These are phyloP conservation scores for Solanum etuberosum DNA, from an alignment of 257 asterid species.

Conservation along the genomic window DNA sequence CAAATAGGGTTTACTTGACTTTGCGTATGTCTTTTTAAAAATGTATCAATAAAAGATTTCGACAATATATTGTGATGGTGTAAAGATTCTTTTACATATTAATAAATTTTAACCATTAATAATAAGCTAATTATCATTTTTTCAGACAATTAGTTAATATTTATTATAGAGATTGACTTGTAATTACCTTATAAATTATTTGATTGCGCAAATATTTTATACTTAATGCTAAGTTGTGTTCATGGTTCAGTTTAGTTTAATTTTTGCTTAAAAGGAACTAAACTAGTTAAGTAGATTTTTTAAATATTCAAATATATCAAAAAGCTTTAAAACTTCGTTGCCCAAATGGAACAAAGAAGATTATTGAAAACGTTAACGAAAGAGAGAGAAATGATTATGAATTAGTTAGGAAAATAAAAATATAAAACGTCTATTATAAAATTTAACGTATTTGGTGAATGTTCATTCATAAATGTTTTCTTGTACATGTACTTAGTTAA, in stretches of 20 bases:
- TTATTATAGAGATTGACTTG: not conserved
- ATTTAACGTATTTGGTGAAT: not conserved
- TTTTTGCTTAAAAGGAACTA: not conserved
- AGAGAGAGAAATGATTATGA: not conserved
- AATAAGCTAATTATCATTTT: not conserved
- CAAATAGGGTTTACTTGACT: not conserved
- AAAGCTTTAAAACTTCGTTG: not conserved
- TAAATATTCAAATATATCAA: not conserved
- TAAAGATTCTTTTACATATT: not conserved
- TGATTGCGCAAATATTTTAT: not conserved
- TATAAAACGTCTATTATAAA: not conserved
- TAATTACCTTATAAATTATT: not conserved
- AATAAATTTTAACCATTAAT: not conserved
- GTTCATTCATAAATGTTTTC: not conserved
- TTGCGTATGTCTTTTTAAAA: not conserved
- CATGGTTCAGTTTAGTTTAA: not conserved
- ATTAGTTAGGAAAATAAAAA: not conserved
- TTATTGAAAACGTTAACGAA: not conserved
- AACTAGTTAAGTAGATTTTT: not conserved
- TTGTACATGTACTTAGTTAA: not conserved
- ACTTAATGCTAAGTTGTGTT: not conserved
- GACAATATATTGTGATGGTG: not conserved
- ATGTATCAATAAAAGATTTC: not conserved
- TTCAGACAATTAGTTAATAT: not conserved
- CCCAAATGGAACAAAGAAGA: not conserved